Conservation (phyloP, 2,329 filamentous ascomycete species). For the Neopestalotiopsis clavispora region DNA sequence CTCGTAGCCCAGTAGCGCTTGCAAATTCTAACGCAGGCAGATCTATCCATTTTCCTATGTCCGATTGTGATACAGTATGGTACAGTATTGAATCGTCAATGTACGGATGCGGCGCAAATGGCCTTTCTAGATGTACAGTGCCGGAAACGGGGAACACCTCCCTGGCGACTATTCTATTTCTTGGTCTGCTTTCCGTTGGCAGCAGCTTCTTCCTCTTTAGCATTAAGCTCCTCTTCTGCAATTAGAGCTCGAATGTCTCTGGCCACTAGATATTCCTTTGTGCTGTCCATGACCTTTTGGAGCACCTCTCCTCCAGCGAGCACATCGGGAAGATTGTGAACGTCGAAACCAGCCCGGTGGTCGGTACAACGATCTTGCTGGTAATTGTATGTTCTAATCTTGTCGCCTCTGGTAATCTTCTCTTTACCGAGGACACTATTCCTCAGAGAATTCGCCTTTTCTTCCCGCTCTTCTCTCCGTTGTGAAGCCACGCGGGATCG, state of each 20-base stretch:
- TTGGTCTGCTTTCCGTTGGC: constrained; percentile 26
- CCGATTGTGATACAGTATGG: not conserved
- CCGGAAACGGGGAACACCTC: not conserved
- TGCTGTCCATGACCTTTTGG: constrained; percentile 78
- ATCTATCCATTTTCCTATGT: not conserved
- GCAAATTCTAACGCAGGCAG: not conserved
- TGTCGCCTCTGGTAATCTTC: constrained; percentile 88
- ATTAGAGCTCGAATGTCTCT: constrained; percentile 76
- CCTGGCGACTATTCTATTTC: constrained; percentile 17
- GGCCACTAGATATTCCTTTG: constrained; percentile 75
- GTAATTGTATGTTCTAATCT: constrained; percentile 91
- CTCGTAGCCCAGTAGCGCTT: no score
- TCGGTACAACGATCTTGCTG: constrained; percentile 81
- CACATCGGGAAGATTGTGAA: constrained; percentile 82
- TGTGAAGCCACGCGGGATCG: constrained; percentile 81
- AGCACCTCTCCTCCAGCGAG: constrained; percentile 74
- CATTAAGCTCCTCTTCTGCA: constrained; percentile 61
- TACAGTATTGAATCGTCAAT: not conserved
- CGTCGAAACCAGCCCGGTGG: constrained; percentile 79
- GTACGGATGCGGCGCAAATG: not conserved
- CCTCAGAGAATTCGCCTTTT: constrained; percentile 74
- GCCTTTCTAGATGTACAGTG: not conserved
- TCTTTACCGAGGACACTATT: constrained; percentile 80
- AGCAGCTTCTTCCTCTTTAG: constrained; percentile 27
- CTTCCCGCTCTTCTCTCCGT: constrained; percentile 81